These are phyloP conservation scores for Spergularia bocconei DNA, from an alignment of 148 eudicot species.

Conservation along the genomic window DNA sequence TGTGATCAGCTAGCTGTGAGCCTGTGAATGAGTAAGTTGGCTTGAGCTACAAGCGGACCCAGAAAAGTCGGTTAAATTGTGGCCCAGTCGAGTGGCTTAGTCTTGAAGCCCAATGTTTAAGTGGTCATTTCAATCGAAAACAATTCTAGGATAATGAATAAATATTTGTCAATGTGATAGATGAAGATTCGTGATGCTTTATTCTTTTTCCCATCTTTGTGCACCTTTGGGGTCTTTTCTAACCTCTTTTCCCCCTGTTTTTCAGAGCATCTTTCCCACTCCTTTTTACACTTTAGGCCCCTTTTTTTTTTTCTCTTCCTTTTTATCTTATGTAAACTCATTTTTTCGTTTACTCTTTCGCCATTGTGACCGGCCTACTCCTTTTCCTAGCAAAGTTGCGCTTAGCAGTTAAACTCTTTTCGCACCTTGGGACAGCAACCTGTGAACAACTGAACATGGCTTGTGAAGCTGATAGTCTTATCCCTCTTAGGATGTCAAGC, in stretches of 20 bases:
- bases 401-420: too few relatives aligned
- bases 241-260: not conserved
- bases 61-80: not conserved
- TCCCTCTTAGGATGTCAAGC: too few relatives aligned
- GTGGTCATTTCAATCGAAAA: not conserved
- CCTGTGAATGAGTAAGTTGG: not conserved
- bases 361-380: too few relatives aligned
- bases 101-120: not conserved
- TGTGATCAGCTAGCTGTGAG: too few relatives aligned
- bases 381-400: too few relatives aligned
- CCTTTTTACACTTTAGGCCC: not conserved
- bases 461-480: too few relatives aligned
- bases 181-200: slow-evolving; percentile 1
- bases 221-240: not conserved
- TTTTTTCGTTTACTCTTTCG: not conserved
- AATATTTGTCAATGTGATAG: not conserved
- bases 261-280: not conserved
- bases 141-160: not conserved
- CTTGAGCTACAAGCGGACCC: not conserved
- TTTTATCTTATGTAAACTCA: not conserved
- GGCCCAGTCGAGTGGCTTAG: not conserved
- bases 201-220: slow-evolving; percentile 7
- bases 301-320: not conserved
- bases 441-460: too few relatives aligned
- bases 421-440: too few relatives aligned